Evolutionary conservation across 148 eudicot species (phyloP).

Genomic region (Amaranthus palmeri): DNA sequence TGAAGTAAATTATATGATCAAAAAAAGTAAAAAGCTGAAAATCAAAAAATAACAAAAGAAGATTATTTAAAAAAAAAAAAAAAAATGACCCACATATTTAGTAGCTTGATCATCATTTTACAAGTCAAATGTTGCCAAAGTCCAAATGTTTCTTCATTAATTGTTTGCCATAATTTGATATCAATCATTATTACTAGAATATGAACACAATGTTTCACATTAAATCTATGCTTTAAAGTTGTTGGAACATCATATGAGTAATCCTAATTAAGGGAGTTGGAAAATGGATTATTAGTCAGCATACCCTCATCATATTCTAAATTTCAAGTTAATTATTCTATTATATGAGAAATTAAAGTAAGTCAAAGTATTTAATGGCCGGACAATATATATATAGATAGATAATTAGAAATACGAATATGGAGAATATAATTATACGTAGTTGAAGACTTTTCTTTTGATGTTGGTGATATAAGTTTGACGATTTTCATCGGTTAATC

Average conservation of each 20-base stretch:
- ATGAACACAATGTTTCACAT: not conserved
- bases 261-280: not conserved
- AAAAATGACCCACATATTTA: constrained; percentile 3
- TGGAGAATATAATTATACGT: too few species aligned
- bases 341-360: too few species aligned
- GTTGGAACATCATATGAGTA: not conserved
- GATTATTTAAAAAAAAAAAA: not conserved
- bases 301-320: constrained; percentile 6
- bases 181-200: constrained; percentile 1
- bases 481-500: too few species aligned
- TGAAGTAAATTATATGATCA: not conserved
- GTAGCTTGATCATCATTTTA: not conserved
- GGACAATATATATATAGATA: too few species aligned
- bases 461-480: too few species aligned
- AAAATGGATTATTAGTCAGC: constrained; percentile 4
- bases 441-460: too few species aligned
- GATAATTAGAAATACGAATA: too few species aligned
- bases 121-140: constrained; percentile 17
- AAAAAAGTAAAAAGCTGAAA: not conserved
- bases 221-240: not conserved
- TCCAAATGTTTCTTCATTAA: constrained; percentile 5
- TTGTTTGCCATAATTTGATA: constrained; percentile 7
- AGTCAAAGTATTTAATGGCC: too few species aligned
- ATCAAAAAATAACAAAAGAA: not conserved
- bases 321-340: too few species aligned